Base-by-base conservation (phyloP, 2,329 filamentous ascomycete species). In the Clarireedia sp. region DNA sequence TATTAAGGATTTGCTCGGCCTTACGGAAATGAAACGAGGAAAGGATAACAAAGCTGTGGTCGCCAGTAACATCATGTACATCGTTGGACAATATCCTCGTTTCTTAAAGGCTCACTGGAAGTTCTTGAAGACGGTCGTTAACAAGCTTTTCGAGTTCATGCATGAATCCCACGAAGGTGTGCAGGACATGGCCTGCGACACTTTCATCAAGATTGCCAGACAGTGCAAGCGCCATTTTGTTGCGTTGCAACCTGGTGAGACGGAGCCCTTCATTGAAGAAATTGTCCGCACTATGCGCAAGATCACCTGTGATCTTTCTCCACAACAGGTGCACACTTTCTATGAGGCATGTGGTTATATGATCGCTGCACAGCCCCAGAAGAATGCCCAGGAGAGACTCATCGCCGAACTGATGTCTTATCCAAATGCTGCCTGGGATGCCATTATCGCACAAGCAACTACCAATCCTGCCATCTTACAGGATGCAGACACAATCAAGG, bases 41-140 rank as follows among this genome's bases (percentile, higher is more conserved):
- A 99, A 99, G 68, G 94, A 99, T 76, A 99, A 99, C 80, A 99
- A 99, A 72, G 94, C 94, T 12, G 94, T 99, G 9, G 94, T 99
- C 41, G 94, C 94, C 60, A 96, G 90, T 74, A 99, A 99, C 75
- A 99, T 99, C 68, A 99, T 99, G 94, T 99, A 99, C 71, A 99
- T 99, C 74, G 94, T 99, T 59, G 94, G 94, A 57, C 94, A 99
- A 70, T 99, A 99, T 69, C 94, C 94, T 38, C 89, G 94, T 19
- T 99, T 99, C 75, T 76, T 99, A 66, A 99, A 99, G 76, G 94
- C 94, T 1, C 94, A 99, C 72, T 99, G 94, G 94, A 99, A 99
- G 72, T 99, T 99, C 75, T 78, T 99, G 55, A 99, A 99, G 83
- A 99, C 94, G 2, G 94, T 99, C 17, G 94, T 99, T 68, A 99